These are phyloP conservation scores for Xerophyta viscosa DNA, from an alignment of 106 monocot genomes.

Conservation along the genomic window DNA sequence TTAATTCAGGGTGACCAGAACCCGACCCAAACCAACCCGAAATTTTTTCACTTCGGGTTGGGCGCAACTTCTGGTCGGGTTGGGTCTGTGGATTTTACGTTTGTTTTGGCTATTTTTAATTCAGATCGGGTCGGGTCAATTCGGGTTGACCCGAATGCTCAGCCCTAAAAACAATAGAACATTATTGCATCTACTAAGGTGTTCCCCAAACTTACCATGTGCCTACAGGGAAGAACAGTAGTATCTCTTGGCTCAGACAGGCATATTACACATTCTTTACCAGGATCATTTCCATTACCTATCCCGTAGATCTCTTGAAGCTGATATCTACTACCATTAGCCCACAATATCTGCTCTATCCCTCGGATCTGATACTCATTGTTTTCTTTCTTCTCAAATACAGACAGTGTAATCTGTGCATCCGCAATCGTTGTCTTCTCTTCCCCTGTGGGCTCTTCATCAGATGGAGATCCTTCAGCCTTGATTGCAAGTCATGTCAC, in stretches of 20 bases:
- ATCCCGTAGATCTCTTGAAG: conserved; percentile 79
- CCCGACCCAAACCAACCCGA: no score
- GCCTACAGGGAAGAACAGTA: conserved; percentile 70
- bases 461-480: conserved; percentile 41
- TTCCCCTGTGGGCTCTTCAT: conserved; percentile 7
- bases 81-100: no score
- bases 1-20: no score
- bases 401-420: conserved; percentile 63
- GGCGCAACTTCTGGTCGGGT: no score
- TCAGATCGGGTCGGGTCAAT: no score
- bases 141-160: no score
- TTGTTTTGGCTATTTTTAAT: no score
- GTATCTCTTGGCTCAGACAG: conserved; percentile 68
- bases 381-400: conserved; percentile 55
- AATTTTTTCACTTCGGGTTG: no score
- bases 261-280: conserved; percentile 76
- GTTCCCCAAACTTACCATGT: conserved; percentile 38
- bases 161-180: no score
- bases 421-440: conserved; percentile 21
- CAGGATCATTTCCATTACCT: conserved; percentile 60
- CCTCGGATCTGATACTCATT: conserved; percentile 36
- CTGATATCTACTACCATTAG: conserved; percentile 40
- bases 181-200: background rate
- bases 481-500: conserved; percentile 50
- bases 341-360: conserved; percentile 60